Evolutionary conservation across 2,329 filamentous ascomycete genomes (phyloP).

Genomic region (Fusarium metavorans): DNA sequence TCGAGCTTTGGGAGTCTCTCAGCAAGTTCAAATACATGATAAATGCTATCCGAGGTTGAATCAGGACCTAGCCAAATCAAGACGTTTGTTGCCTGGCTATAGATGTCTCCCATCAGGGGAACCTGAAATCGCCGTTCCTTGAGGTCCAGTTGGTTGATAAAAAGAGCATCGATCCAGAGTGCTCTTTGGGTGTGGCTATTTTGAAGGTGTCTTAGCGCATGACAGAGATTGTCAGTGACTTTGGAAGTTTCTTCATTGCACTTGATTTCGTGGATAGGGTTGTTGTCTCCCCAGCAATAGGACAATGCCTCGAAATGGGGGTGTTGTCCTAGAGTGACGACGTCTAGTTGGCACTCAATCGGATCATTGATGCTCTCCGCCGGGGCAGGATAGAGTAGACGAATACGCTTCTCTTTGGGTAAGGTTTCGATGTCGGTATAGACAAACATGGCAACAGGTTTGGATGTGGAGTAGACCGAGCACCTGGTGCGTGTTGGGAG

Average conservation of each 20-base stretch:
- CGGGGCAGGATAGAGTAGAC: background rate
- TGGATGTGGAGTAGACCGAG: background rate
- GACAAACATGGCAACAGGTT: background rate
- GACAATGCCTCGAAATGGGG: background rate
- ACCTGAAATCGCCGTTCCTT: background rate
- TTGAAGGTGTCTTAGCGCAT: background rate
- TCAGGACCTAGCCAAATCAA: conserved; percentile 1
- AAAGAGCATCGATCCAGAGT: conserved; percentile 6
- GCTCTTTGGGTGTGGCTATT: background rate
- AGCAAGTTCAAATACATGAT: background rate
- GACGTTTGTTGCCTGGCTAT: background rate
- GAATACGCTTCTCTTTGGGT: background rate
- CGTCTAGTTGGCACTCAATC: background rate
- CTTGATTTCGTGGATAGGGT: background rate
- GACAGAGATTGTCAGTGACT: background rate
- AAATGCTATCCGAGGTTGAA: background rate
- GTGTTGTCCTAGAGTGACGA: background rate
- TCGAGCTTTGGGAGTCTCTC: background rate
- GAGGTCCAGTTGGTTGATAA: background rate
- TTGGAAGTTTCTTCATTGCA: background rate
- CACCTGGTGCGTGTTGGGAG: background rate
- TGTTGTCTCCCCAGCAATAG: conserved; percentile 5
- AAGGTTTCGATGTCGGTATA: background rate
- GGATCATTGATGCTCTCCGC: background rate
- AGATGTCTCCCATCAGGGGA: background rate